Base-by-base conservation (phyloP, 805 yeast species). In the Candida alai region DNA sequence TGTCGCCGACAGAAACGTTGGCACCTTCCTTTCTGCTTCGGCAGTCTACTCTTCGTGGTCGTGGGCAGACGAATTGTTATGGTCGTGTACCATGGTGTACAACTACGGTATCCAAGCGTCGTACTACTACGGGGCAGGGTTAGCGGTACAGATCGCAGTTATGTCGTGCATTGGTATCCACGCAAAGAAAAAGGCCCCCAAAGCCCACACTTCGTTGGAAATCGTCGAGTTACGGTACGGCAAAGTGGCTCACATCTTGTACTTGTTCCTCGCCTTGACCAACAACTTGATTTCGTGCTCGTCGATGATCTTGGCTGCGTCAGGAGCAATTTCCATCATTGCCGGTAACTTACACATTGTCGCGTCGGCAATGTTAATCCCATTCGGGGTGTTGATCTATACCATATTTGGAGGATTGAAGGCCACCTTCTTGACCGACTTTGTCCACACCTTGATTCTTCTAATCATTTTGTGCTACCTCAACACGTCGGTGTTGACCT, bases 361-460 rank as follows among this genome's bases (percentile, higher is more conserved):
- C 20, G 57, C 56, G 9, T 45, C 48, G 24, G 41, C 53, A 7
- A 43, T 51, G 56, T 41, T 51, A 19, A 50, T 52, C 34, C 56
- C 53, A 18, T 52, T 53, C 42, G 60, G 60, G 3, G 76, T 73
- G 13, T 51, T 65, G 37, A 47, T 68, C 16, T 73, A 72, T 45
- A 73, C 77, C 1, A 56, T 66, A 5, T 56, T 67, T 20, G 77
- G 77, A 28, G 78, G 77, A 9, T 49, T 73, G 22, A 69, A 65
- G 38, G 69, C 76, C 7, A 72, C 78, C 3, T 70, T 72, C 41
- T 49, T 72, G 25, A 65, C 76, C 4, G 78, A 73, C 43, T 71
- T 42, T 36, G 56, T 54, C 14, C 57, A 54, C 42, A 40, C 57
- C 5, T 43, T 52, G 13, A 39, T 53, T 18, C 37, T 52, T 19